phyloP scores from a whole-genome alignment of 345 rosid species.

The Crucihimalaya himalaica region DNA sequence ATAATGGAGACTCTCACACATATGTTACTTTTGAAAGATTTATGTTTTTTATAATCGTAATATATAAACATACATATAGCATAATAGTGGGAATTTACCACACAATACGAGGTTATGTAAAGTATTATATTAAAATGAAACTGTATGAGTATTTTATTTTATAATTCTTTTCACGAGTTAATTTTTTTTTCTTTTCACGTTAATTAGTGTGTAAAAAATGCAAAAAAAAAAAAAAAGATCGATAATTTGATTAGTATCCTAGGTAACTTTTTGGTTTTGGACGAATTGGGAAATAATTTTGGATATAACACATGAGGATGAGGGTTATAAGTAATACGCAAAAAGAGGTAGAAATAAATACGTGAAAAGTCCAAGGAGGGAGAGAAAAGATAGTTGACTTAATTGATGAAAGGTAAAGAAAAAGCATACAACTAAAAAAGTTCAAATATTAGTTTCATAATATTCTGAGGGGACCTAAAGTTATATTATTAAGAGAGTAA shows the following conservation, averaged over 20 bases:
- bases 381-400: conserved; percentile 25
- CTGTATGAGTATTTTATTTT: background rate
- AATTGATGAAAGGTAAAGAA: conserved; percentile 26
- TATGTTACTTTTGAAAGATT: background rate
- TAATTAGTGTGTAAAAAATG: background rate
- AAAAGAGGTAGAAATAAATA: background rate
- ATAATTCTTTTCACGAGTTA: background rate
- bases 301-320: too few relatives aligned
- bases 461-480: conserved; percentile 19
- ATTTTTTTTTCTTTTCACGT: background rate
- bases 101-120: conserved; percentile 24
- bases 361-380: conserved; percentile 25
- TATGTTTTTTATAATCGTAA: background rate
- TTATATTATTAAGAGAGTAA: conserved; percentile 4
- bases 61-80: background rate
- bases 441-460: conserved; percentile 10
- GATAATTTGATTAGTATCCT: background rate
- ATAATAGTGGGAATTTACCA: background rate
- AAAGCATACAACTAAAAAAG: conserved; percentile 12
- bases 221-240: background rate
- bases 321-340: background rate
- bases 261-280: background rate
- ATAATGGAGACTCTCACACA: conserved; percentile 1
- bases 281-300: background rate
- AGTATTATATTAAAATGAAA: background rate